Evolutionary conservation across 1,284 basidiomycete species (phyloP).

Genomic region (Leccinum fallax): DNA sequence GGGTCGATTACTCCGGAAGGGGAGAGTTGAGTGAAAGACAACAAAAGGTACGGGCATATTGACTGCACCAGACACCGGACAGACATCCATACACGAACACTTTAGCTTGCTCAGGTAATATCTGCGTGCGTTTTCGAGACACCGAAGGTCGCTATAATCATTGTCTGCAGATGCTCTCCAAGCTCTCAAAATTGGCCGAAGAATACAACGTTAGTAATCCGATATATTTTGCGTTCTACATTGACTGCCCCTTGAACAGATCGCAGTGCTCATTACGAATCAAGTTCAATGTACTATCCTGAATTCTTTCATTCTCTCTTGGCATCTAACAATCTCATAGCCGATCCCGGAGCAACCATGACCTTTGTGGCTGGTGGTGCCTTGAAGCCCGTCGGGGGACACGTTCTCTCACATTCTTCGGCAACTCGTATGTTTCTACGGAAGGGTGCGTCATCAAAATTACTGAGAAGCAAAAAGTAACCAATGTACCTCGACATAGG

Average conservation of each 20-base stretch:
- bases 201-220: constrained; percentile 70
- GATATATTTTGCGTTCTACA: constrained; percentile 5
- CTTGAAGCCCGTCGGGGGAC: constrained; percentile 85
- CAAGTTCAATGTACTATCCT: constrained; percentile 77
- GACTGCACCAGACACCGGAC: background rate
- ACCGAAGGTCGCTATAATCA: constrained; percentile 4
- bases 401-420: constrained; percentile 86
- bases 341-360: constrained; percentile 92
- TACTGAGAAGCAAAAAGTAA: background rate
- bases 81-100: constrained; percentile 1
- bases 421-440: constrained; percentile 82
- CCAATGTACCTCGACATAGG: constrained; percentile 46
- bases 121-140: background rate
- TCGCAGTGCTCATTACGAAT: constrained; percentile 87
- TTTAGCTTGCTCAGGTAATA: constrained; percentile 64
- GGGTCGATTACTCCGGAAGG: constrained; percentile 89
- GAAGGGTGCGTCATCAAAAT: constrained; percentile 62
- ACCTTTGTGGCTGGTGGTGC: constrained; percentile 91
- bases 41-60: constrained; percentile 63
- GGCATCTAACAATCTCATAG: constrained; percentile 40
- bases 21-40: constrained; percentile 93
- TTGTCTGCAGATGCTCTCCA: constrained; percentile 75
- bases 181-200: constrained; percentile 88
- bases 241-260: constrained; percentile 47
- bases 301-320: background rate